Conservation (phyloP, 805 yeast species). For the Torulaspora indica region DNA sequence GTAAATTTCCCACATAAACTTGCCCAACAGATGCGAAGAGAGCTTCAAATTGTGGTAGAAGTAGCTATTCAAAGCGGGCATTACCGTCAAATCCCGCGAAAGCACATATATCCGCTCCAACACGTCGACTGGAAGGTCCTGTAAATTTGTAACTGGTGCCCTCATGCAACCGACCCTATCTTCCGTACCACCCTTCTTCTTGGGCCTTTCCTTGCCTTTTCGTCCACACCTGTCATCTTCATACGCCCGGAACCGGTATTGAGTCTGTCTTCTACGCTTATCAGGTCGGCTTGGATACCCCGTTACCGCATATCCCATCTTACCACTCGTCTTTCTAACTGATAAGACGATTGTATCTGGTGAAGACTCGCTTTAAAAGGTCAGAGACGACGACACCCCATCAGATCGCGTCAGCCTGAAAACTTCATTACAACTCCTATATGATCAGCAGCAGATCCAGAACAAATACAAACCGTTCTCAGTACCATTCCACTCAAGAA, state of each 20-base stretch:
- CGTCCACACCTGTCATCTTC: not conserved
- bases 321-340: not conserved
- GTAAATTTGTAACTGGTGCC: slow-evolving; percentile 2
- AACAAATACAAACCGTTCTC: too few species aligned
- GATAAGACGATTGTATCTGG: not conserved
- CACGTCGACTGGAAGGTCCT: slow-evolving; percentile 20
- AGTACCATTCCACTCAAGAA: too few species aligned
- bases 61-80: slow-evolving; percentile 18
- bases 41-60: slow-evolving; percentile 20
- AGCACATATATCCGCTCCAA: slow-evolving; percentile 20
- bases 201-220: not conserved
- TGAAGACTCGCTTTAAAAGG: not conserved
- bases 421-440: too few species aligned
- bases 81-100: slow-evolving; percentile 7
- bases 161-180: too few species aligned
- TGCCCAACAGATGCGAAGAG: slow-evolving; percentile 11
- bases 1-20: slow-evolving; percentile 13
- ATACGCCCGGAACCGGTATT: not conserved
- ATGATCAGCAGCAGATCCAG: too few species aligned
- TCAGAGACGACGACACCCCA: not conserved
- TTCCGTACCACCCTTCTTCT: not conserved
- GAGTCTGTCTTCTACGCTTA: slow-evolving; percentile 11
- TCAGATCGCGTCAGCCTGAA: not conserved
- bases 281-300: slow-evolving; percentile 18
- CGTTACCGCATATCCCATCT: slow-evolving; percentile 20